Percentiles rank a stretch among this genome's conserved stretches.
Evolutionary conservation across 768 basidiomycete genomes (phyloP).

Genomic region (Boletus subparvulus): DNA sequence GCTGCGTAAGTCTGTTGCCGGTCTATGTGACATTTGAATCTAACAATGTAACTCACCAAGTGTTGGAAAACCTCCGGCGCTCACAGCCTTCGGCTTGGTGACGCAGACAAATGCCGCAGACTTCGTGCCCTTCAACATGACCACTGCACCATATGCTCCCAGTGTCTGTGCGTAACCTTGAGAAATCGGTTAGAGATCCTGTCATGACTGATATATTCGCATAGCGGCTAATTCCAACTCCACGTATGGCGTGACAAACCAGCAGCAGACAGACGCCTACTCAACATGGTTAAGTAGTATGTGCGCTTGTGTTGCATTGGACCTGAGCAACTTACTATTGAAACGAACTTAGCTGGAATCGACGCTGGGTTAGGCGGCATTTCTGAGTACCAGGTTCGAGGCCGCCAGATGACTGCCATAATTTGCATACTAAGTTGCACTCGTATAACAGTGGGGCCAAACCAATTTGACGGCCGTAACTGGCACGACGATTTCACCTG

Average conservation of each 20-base stretch:
- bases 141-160: conserved; percentile 42
- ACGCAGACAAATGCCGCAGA: conserved; percentile 49
- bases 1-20: conserved; percentile 38
- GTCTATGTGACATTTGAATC: not conserved
- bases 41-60: conserved; percentile 31
- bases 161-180: conserved; percentile 27
- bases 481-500: conserved; percentile 46
- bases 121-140: conserved; percentile 64
- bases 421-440: conserved; percentile 10
- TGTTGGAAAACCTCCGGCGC: conserved; percentile 51
- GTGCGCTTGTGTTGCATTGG: conserved; percentile 7
- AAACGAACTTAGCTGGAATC: conserved; percentile 38
- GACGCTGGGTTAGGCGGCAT: conserved; percentile 32
- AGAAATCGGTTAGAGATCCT: not conserved
- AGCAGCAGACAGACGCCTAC: conserved; percentile 54
- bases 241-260: conserved; percentile 51
- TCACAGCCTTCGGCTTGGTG: conserved; percentile 63
- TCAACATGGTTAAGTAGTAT: conserved; percentile 51
- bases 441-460: conserved; percentile 53
- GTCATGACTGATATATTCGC: conserved; percentile 1
- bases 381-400: conserved; percentile 32
- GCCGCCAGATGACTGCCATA: not conserved
- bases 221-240: conserved; percentile 23
- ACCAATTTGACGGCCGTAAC: conserved; percentile 43
- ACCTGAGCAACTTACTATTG: conserved; percentile 2